Conservation (phyloP, 805 yeast species). For the Diddensiella caesifluorescens region DNA sequence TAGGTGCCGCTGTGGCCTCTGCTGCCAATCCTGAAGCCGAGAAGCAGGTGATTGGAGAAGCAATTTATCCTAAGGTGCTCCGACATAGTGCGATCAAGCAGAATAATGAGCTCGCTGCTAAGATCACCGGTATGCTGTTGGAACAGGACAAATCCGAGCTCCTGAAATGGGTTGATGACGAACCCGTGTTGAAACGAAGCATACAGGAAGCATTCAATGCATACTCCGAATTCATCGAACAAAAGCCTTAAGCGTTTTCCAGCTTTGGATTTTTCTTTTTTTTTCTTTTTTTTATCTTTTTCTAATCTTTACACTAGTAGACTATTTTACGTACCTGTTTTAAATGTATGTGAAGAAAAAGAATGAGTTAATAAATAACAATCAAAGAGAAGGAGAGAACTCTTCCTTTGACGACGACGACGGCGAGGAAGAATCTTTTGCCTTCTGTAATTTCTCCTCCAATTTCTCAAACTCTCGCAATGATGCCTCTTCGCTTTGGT, state of each 20-base stretch:
- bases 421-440: constrained; percentile 17
- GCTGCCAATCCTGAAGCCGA: constrained; percentile 40
- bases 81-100: constrained; percentile 74
- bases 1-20: constrained; percentile 38
- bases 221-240: constrained; percentile 69
- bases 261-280: too few species aligned
- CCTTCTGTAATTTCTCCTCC: constrained; percentile 49
- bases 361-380: not conserved
- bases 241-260: not conserved
- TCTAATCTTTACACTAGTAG: not conserved
- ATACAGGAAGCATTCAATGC: constrained; percentile 89
- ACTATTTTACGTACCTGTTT: not conserved
- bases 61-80: constrained; percentile 78
- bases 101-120: constrained; percentile 80
- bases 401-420: not conserved
- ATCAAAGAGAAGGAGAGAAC: constrained; percentile 17
- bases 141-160: constrained; percentile 85
- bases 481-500: constrained; percentile 71
- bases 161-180: constrained; percentile 77
- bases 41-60: constrained; percentile 65
- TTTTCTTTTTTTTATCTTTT: too few species aligned
- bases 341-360: not conserved
- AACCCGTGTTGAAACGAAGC: constrained; percentile 73
- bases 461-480: constrained; percentile 78
- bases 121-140: constrained; percentile 87